Conservation (phyloP, 1,284 basidiomycete species). For the Lentinus polychrous region DNA sequence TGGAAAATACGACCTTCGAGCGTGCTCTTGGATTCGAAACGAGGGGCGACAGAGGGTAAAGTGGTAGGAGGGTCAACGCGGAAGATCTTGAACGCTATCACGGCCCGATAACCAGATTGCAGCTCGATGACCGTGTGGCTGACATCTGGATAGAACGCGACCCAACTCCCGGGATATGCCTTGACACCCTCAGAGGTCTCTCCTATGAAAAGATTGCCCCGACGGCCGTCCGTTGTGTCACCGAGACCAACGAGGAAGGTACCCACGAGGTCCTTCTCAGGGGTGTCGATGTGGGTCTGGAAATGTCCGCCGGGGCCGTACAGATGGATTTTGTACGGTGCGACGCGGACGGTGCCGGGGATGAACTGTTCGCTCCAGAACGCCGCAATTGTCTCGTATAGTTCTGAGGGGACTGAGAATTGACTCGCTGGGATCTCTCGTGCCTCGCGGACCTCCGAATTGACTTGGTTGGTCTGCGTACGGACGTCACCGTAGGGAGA, state of each 20-base stretch:
- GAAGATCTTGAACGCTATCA: slow-evolving; percentile 29
- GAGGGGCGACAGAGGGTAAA: neutral
- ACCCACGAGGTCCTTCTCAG: slow-evolving; percentile 22
- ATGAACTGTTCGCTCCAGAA: slow-evolving; percentile 20
- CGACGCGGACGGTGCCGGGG: slow-evolving; percentile 18
- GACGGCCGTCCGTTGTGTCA: slow-evolving; percentile 15
- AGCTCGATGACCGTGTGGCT: slow-evolving; percentile 22
- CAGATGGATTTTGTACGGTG: slow-evolving; percentile 28
- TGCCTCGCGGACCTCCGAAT: slow-evolving; percentile 20
- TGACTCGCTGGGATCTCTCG: slow-evolving; percentile 22
- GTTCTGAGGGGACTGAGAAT: slow-evolving; percentile 18
- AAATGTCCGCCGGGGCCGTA: slow-evolving; percentile 26
- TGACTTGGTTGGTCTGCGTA: slow-evolving; percentile 8
- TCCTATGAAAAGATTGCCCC: slow-evolving; percentile 4
- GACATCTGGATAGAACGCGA: slow-evolving; percentile 33
- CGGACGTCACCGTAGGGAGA: slow-evolving; percentile 20
- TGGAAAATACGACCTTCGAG: neutral
- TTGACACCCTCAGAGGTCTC: slow-evolving; percentile 3
- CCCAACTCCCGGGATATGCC: slow-evolving; percentile 18
- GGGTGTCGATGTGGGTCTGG: slow-evolving; percentile 24
- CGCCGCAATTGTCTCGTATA: slow-evolving; percentile 15
- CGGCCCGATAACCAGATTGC: slow-evolving; percentile 20
- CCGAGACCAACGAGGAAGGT: slow-evolving; percentile 23
- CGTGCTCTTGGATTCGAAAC: neutral
- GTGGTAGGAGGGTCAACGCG: neutral